Evolutionary conservation across 176 grass and related monocot species (phyloP).

Genomic region (Oryza glaberrima): DNA sequence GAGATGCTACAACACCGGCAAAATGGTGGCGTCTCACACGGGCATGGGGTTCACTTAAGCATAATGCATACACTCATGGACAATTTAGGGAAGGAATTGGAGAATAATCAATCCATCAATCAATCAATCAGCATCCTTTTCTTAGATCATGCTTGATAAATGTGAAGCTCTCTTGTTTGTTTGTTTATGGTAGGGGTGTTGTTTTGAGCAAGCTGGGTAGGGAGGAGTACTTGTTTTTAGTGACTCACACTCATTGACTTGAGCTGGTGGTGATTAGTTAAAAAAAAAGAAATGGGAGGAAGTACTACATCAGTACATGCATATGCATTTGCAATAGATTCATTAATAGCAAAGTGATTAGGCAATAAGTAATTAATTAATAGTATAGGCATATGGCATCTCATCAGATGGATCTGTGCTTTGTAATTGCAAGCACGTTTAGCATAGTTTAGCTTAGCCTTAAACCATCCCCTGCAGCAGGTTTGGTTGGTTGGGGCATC

Average conservation of each 20-base stretch:
- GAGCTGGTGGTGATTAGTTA: constrained; percentile 31
- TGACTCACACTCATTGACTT: constrained; percentile 46
- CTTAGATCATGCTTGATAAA: constrained; percentile 20
- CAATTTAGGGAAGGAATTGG: constrained; percentile 25
- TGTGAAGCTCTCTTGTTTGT: constrained; percentile 24
- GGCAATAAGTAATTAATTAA: too few relatives aligned
- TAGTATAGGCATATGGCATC: constrained; percentile 29
- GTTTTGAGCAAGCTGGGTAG: not conserved
- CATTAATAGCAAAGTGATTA: not conserved
- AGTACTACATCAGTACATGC: constrained; percentile 41
- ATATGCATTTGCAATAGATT: not conserved
- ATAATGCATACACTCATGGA: constrained; percentile 11
- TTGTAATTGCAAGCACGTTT: constrained; percentile 41
- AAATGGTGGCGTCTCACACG: constrained; percentile 12
- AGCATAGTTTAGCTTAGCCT: constrained; percentile 27
- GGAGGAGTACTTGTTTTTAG: constrained; percentile 9
- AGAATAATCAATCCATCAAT: constrained; percentile 29
- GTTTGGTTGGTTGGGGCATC: constrained; percentile 34
- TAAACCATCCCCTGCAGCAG: constrained; percentile 17
- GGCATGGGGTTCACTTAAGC: constrained; percentile 2
- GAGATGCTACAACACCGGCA: constrained; percentile 36
- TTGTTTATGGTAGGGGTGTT: constrained; percentile 33
- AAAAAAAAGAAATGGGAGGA: constrained; percentile 1
- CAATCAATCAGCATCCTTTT: constrained; percentile 33
- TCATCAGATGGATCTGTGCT: constrained; percentile 36